Base-by-base conservation (phyloP, 768 basidiomycete species). In the Glaciozyma antarctica region DNA sequence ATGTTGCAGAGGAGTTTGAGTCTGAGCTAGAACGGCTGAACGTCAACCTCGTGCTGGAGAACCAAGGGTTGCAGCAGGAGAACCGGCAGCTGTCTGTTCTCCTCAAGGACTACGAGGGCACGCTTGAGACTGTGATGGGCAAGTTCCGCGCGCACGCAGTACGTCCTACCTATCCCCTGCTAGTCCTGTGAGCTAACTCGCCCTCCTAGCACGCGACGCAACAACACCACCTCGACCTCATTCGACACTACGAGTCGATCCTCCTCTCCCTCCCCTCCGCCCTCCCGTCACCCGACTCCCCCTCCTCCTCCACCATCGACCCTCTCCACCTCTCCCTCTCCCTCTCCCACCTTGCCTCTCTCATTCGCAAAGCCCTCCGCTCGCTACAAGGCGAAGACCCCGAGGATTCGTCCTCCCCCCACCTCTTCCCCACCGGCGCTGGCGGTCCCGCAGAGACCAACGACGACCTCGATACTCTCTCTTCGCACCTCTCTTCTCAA, bases 91-190 rank as follows among this genome's bases (percentile, higher is more conserved):
- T 98, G 38, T 86, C 86, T 70, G 72, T 84, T 32, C 80, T 99
- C 32, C 80, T 98, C 63, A 93, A 92, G 74, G 95, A 99, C 76
- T 94, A 98, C 75, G 93, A 98, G 76, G 80, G 81, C 61, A 95
- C 93, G 5, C 82, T 99, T 80, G 93, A 97, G 72, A 92, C 86
- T 34, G 88, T 98, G 75, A 98, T 99, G 95, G 79, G 85, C 59
- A 97, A 97, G 78, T 97, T 98, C 76, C 82, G 93, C 65, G 86
- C 86, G 64, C 87, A 97, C 74, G 85, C 90, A 17, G 92, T 94
- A 73, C 73, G 89, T 81, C 24, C n/a, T 5, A 0, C 0, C 5
- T 22, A n/a, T 32, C 9, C 28, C 5, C 5, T 32, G 32, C 32
- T 5, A 16, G 8, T 12, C 21, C 22, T 9, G 28, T 9, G 19